Conservation (phyloP, 192 early-diverging fungal species). For the Lunasporangiospora selenospora region DNA sequence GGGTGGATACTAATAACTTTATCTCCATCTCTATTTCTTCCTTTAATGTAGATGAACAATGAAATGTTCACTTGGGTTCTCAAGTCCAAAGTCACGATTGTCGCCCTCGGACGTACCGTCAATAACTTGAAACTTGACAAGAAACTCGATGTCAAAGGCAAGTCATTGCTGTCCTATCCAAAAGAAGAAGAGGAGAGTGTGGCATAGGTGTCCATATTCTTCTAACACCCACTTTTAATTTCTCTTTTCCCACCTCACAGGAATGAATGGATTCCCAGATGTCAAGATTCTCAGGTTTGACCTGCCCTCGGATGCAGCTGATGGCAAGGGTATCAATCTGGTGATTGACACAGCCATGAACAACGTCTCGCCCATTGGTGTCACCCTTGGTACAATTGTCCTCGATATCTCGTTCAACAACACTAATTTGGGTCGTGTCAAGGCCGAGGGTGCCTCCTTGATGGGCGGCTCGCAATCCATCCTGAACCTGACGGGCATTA, state of each 20-base stretch:
- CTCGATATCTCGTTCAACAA: conserved; percentile 56
- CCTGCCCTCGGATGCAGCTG: conserved; percentile 57
- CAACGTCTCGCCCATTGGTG: conserved; percentile 62
- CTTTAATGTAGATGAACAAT: conserved; percentile 27
- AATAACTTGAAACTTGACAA: conserved; percentile 57
- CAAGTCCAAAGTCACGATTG: conserved; percentile 40
- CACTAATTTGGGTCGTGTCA: conserved; percentile 55
- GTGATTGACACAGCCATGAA: conserved; percentile 57
- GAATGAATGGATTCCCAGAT: conserved; percentile 63
- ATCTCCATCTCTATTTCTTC: conserved; percentile 1
- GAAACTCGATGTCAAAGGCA: conserved; percentile 47
- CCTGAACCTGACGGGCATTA: conserved; percentile 59
- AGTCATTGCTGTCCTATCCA: not conserved
- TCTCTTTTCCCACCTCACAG: conserved; percentile 18
- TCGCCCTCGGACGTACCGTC: conserved; percentile 48
- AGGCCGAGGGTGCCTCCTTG: conserved; percentile 50
- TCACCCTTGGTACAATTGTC: conserved; percentile 62
- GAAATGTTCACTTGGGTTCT: conserved; percentile 33
- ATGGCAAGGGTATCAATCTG: conserved; percentile 63
- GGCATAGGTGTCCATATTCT: not conserved
- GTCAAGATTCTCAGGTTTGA: conserved; percentile 59
- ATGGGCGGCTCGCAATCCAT: conserved; percentile 44
- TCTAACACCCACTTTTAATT: not conserved
- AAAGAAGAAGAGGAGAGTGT: too few relatives aligned
- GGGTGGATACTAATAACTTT: not conserved